Percentiles rank a stretch among this genome's conserved stretches.
phyloP scores from a whole-genome alignment of 1,284 basidiomycete species.

The Cerioporus squamosus region DNA sequence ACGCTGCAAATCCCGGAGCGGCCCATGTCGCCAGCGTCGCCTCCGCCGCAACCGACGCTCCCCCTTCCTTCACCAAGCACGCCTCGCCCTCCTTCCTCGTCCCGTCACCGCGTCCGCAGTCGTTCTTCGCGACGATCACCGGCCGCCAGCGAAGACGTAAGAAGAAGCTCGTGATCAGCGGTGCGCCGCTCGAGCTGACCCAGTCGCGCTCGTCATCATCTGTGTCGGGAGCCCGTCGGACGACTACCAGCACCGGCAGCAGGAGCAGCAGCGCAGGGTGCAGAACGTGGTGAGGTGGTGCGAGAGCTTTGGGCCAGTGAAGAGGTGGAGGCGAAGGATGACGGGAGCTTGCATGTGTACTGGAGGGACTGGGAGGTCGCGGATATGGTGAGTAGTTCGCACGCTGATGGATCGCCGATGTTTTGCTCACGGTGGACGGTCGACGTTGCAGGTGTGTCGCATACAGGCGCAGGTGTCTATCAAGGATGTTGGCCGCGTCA shows the following conservation, averaged over 20 bases:
- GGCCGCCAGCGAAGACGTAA: slow-evolving; percentile 27
- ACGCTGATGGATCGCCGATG: not conserved
- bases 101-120: slow-evolving; percentile 26
- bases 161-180: slow-evolving; percentile 35
- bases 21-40: slow-evolving; percentile 21
- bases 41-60: slow-evolving; percentile 32
- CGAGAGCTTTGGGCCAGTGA: slow-evolving; percentile 32
- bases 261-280: slow-evolving; percentile 24
- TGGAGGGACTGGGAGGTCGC: slow-evolving; percentile 37
- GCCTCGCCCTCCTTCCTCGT: slow-evolving; percentile 34
- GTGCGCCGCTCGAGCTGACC: slow-evolving; percentile 18
- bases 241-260: slow-evolving; percentile 18
- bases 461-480: slow-evolving; percentile 34
- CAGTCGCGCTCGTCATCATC: slow-evolving; percentile 13
- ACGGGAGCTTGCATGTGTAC: slow-evolving; percentile 35
- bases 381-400: slow-evolving; percentile 30
- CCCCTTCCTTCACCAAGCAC: slow-evolving; percentile 33
- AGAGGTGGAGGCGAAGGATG: slow-evolving; percentile 32
- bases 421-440: slow-evolving; percentile 3
- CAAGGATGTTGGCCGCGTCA: slow-evolving; percentile 35
- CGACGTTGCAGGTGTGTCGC: slow-evolving; percentile 32
- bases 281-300: slow-evolving; percentile 34
- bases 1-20: slow-evolving; percentile 17
- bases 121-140: slow-evolving; percentile 31
- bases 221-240: not conserved